Conservation (phyloP, 1,139 yeast genomes). For the Saccharomyces hybrid region DNA sequence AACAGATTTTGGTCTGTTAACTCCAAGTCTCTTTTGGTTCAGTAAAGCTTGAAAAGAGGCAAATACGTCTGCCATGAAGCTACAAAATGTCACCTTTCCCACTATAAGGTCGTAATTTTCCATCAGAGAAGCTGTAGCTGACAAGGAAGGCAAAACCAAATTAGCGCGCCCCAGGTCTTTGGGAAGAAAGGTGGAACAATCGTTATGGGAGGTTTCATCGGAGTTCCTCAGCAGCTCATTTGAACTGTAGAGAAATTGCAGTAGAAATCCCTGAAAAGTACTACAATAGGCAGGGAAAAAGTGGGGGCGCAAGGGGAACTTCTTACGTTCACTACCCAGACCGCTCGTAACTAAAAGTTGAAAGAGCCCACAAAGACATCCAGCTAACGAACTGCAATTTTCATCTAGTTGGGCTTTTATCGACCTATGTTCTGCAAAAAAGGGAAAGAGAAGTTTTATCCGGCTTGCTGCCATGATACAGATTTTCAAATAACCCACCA, state of each 20-base stretch:
- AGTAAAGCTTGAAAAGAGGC: not conserved
- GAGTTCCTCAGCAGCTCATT: not conserved
- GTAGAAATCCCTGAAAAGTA: not conserved
- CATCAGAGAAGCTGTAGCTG: not conserved
- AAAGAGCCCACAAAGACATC: conserved; percentile 5
- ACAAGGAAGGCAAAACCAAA: not conserved
- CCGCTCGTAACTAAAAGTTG: not conserved
- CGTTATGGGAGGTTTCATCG: not conserved
- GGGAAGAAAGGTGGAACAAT: not conserved
- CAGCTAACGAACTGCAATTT: conserved; percentile 6
- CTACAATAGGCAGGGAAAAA: not conserved
- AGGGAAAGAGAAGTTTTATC: conserved; percentile 8
- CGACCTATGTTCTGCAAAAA: conserved; percentile 7
- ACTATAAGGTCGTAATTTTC: not conserved
- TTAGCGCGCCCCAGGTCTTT: not conserved
- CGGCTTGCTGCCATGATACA: conserved; percentile 8
- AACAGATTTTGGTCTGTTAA: not conserved
- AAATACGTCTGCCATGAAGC: not conserved
- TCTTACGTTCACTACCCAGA: not conserved
- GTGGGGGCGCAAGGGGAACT: not conserved
- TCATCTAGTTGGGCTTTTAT: conserved; percentile 8
- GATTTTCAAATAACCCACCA: conserved; percentile 7
- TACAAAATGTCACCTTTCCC: not conserved
- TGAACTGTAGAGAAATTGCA: not conserved
- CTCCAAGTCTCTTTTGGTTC: not conserved